These are phyloP conservation scores for Plasmodium reichenowi DNA, from an alignment of 169 alveolate genomes.

Conservation along the genomic window DNA sequence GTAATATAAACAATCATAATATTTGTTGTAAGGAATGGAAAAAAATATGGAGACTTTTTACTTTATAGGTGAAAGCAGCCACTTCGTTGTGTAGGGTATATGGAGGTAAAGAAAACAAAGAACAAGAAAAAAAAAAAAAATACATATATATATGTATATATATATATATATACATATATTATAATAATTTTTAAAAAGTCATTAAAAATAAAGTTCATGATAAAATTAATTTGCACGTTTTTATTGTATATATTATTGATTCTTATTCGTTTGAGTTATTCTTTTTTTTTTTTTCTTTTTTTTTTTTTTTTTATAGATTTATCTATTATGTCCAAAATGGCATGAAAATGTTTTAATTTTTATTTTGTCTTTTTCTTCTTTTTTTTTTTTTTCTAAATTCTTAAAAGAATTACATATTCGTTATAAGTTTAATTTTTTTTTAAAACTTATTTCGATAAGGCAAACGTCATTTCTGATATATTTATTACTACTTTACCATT, in stretches of 20 bases:
- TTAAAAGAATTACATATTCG: slow-evolving; percentile 16
- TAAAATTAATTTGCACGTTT: too few species aligned
- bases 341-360: slow-evolving; percentile 7
- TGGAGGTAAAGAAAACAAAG: slow-evolving; percentile 74
- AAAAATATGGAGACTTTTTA: slow-evolving; percentile 1
- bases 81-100: slow-evolving; percentile 82
- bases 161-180: too few species aligned
- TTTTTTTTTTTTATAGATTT: slow-evolving; percentile 37
- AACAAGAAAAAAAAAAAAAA: slow-evolving; percentile 24
- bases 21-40: neutral
- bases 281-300: neutral
- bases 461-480: slow-evolving; percentile 80
- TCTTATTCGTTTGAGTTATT: neutral
- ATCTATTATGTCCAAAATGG: slow-evolving; percentile 66
- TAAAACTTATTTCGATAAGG: slow-evolving; percentile 66
- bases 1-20: neutral
- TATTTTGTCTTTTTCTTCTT: neutral
- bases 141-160: neutral
- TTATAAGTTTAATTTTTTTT: slow-evolving; percentile 1
- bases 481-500: slow-evolving; percentile 77
- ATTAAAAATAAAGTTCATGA: too few species aligned
- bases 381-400: slow-evolving; percentile 11
- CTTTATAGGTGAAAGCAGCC: slow-evolving; percentile 80
- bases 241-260: too few species aligned
- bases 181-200: too few species aligned